Base-by-base conservation (phyloP, 2,329 filamentous ascomycete genomes). In the Beauveria australis region DNA sequence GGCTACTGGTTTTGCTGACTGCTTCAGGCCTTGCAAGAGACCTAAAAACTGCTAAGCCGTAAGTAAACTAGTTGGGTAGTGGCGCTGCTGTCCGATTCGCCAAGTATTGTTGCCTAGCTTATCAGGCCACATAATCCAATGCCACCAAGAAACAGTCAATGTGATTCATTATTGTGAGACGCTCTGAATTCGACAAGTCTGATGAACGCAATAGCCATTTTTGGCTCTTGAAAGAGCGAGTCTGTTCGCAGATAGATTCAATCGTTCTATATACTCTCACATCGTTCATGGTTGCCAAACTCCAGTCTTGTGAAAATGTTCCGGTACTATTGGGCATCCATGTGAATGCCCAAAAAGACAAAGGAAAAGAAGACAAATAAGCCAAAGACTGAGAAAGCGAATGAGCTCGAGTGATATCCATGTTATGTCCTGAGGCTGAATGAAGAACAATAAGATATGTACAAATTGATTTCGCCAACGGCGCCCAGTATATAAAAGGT, bases 281-380 rank as follows among this genome's bases (percentile, higher is more conserved):
- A 24, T 49, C 24, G 19, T n/a, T 24, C 6, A 43, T 51, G 14
- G 16, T 12, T 49, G 22, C 43, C 33, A 41, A 41, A 65, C 58
- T 64, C 65, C 63, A 57, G 59, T 61, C 61, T 44, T 30, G 10
- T 46, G 19, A 26, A 30, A 22, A 57, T 68, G 64, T 61, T 43
- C 66, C 66, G 66, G 66, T 70, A 66, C 68, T 63, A 64, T 68
- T 67, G 70, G 69, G 70, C 72, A 73, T 74, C 67, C 69, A 69
- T 68, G 65, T 64, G 65, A 69, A 63, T 64, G 65, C 65, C 63
- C 62, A 63, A 65, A 5, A 37, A 37, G 30, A 33, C 10, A 14
- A 33, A 33, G 12, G 12, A 66, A 63, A 55, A 62, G 59, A 49
- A 57, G 64, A 59, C 40, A 56, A 59, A 57, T 58, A 64, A 64